Percentiles rank a stretch among this genome's conserved stretches.
Evolutionary conservation across 139 green algal genomes (phyloP).

Genomic region (Chlorella sp.): DNA sequence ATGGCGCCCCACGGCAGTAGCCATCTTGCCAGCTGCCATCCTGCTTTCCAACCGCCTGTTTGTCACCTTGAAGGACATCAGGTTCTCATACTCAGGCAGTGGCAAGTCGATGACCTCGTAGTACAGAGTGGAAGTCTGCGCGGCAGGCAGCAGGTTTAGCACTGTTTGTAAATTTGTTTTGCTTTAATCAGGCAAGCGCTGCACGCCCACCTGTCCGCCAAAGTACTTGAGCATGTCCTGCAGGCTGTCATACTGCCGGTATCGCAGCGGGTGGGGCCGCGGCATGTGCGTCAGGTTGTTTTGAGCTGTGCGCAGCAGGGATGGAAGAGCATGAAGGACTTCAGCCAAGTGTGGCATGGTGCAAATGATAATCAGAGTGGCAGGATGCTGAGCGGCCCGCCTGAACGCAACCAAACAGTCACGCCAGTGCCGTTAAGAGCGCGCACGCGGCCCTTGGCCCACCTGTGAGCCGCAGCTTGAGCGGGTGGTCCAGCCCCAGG

Average conservation of each 20-base stretch:
- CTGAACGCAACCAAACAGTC: not conserved
- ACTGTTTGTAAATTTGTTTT: no score
- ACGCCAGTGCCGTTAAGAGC: not conserved
- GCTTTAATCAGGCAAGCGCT: not conserved
- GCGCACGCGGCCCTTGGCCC: not conserved
- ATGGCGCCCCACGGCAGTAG: no score
- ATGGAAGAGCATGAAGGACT: no score
- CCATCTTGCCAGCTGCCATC: not conserved
- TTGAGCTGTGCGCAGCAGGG: constrained; percentile 77
- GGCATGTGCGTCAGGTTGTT: constrained; percentile 78
- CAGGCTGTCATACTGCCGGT: constrained; percentile 54
- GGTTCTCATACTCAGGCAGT: constrained; percentile 83
- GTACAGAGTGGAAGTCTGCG: constrained; percentile 73
- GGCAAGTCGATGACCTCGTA: constrained; percentile 97
- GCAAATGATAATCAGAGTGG: no score
- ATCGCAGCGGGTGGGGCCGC: constrained; percentile 70
- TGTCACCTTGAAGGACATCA: constrained; percentile 74
- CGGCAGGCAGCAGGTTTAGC: no score
- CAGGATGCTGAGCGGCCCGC: not conserved
- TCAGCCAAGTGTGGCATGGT: no score
- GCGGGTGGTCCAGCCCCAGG: constrained; percentile 60
- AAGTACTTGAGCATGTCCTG: constrained; percentile 71
- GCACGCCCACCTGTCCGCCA: constrained; percentile 35
- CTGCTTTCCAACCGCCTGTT: no score
- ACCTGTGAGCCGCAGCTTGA: constrained; percentile 46